phyloP scores from a whole-genome alignment of 768 basidiomycete genomes.

The Lactarius sp. region DNA sequence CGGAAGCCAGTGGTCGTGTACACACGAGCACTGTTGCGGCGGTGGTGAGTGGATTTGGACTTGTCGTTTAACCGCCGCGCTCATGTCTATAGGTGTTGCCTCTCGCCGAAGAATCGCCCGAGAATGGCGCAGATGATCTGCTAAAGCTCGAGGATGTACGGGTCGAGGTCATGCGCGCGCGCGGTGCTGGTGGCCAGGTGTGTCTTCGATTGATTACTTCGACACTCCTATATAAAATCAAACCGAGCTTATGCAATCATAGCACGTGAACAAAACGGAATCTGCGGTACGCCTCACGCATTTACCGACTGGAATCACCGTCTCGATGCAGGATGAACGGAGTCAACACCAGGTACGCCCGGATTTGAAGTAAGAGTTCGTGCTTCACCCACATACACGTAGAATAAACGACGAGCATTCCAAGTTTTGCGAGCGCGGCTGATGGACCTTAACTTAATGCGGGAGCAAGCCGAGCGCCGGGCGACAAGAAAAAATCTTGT shows the following conservation, averaged over 20 bases:
- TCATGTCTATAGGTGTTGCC: constrained; percentile 69
- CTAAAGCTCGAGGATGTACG: constrained; percentile 82
- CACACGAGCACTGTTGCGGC: constrained; percentile 91
- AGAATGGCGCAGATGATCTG: constrained; percentile 51
- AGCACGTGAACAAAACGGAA: constrained; percentile 99
- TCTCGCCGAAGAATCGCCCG: constrained; percentile 54
- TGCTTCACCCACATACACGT: not conserved
- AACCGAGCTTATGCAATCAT: not conserved
- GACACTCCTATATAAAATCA: not conserved
- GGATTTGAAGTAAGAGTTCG: not conserved
- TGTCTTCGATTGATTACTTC: constrained; percentile 14
- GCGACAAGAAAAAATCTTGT: constrained; percentile 69
- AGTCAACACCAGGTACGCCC: constrained; percentile 82
- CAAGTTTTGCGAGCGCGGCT: constrained; percentile 83
- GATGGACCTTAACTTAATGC: constrained; percentile 70
- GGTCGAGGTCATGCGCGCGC: constrained; percentile 90
- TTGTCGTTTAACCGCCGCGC: not conserved
- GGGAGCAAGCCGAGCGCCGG: constrained; percentile 66
- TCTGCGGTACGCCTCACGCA: constrained; percentile 95
- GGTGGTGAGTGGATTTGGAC: constrained; percentile 49
- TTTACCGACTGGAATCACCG: constrained; percentile 85
- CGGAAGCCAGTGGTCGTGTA: constrained; percentile 80
- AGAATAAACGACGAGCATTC: constrained; percentile 94
- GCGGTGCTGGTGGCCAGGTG: constrained; percentile 97
- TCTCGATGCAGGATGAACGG: constrained; percentile 97